These are phyloP conservation scores for Heterobasidion occidentale DNA, from an alignment of 1,284 basidiomycete species.

Conservation along the genomic window DNA sequence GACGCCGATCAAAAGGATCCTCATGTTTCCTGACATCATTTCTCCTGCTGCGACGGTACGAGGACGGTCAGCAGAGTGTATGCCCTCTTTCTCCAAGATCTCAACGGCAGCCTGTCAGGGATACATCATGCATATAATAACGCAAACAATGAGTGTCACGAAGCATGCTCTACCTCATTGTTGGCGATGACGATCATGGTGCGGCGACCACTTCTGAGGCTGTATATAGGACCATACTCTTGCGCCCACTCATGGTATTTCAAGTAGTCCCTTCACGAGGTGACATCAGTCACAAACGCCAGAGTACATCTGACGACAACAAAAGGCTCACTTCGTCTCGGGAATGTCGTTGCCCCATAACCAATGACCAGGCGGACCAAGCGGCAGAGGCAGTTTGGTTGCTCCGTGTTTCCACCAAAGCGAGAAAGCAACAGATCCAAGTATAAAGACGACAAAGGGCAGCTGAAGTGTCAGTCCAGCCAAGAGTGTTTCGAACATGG, in stretches of 20 bases:
- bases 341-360: slow-evolving; percentile 6
- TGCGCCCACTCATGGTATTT: slow-evolving; percentile 26
- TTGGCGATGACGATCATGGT: slow-evolving; percentile 26
- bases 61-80: slow-evolving; percentile 18
- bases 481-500: too few species aligned
- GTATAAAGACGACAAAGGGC: not conserved
- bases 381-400: slow-evolving; percentile 1
- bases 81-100: slow-evolving; percentile 24
- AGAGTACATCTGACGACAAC: not conserved
- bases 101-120: slow-evolving; percentile 16
- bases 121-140: not conserved
- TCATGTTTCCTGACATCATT: slow-evolving; percentile 18
- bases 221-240: slow-evolving; percentile 29
- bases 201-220: slow-evolving; percentile 21
- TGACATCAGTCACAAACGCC: not conserved
- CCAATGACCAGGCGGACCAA: slow-evolving; percentile 9
- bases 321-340: slow-evolving; percentile 1
- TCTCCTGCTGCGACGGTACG: slow-evolving; percentile 15
- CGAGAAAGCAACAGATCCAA: not conserved
- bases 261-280: slow-evolving; percentile 2
- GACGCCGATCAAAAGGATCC: slow-evolving; percentile 12
- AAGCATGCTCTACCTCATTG: slow-evolving; percentile 18
- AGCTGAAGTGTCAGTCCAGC: not conserved
- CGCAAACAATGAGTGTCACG: not conserved
- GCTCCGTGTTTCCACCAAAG: not conserved